Evolutionary conservation across 208 protist species (phyloP), one percentile per base, ranked within the genome.

Genomic region (Acanthamoeba triangularis): DNA sequence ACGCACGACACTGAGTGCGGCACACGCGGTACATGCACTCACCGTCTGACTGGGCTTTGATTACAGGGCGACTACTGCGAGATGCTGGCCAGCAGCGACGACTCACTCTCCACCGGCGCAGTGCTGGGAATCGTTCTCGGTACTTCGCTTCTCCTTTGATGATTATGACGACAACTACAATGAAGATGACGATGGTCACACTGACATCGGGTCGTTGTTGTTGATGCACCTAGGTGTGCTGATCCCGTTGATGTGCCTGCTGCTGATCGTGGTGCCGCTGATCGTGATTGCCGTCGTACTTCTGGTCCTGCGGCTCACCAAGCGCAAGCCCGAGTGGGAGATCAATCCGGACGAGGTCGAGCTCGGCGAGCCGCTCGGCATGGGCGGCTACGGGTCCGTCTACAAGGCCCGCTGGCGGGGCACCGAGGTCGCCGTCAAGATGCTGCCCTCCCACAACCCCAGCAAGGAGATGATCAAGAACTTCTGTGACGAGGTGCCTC

Each of bases 401-500:
- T 82, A 82, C 61, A 59, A 78, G 30, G 88, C 63, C 33, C 10
- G 30, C 4, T 94, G 88, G 63, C 0, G 67, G 47, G 88, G 88
- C 13, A 94, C 65, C 1, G 88, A 94, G 10, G 88, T 94, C 14
- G 88, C 88, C 1, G 88, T 96, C 18, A 96, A 96, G 85, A 78
- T 63, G 54, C 44, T 96, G n/a, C 30, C 41, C 25, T 56, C 52
- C 1, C 25, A 96, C 13, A 90, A 74, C 37, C 65, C 35, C 5
- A 95, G 93, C 69, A 85, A 97, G 28, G 67, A 97, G 1, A 85
- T 96, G 37, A 69, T 97, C 37, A 18, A 37, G 4, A 80, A 97
- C 41, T 96, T 96, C 63, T 93, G 93, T 2, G 93, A 97, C 13
- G 96, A 97, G 63, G 69, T 78, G 5, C 69, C n/a, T n/a, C n/a